Conservation (phyloP, 352 stramenopile genomes). For the Aphanomyces euteiches region DNA sequence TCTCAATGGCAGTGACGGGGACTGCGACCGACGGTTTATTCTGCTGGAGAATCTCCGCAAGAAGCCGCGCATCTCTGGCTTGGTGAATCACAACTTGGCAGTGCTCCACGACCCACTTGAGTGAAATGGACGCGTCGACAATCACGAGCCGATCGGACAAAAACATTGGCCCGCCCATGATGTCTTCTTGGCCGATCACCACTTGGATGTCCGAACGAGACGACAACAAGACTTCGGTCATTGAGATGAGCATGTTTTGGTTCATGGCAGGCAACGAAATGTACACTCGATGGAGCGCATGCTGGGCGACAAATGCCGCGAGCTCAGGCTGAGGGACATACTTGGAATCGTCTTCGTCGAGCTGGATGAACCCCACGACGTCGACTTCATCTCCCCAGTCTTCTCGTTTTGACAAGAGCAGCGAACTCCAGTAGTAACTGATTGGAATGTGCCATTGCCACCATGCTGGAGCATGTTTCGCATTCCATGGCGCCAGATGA, state of each 20-base stretch:
- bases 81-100: slow-evolving; percentile 16
- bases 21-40: slow-evolving; percentile 9
- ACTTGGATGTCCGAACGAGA: neutral
- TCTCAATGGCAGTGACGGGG: slow-evolving; percentile 15
- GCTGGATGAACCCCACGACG: slow-evolving; percentile 52
- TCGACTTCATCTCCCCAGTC: slow-evolving; percentile 60
- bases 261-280: neutral
- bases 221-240: neutral
- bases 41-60: slow-evolving; percentile 1
- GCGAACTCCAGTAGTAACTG: slow-evolving; percentile 64
- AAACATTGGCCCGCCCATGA: neutral
- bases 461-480: neutral
- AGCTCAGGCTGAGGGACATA: neutral
- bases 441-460: slow-evolving; percentile 54
- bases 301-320: neutral
- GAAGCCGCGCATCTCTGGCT: neutral
- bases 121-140: neutral
- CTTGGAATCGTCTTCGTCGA: neutral
- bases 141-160: slow-evolving; percentile 6
- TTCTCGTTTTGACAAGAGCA: slow-evolving; percentile 49
- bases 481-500: neutral
- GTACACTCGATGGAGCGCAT: neutral
- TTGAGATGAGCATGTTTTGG: neutral
- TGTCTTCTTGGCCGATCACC: neutral
- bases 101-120: slow-evolving; percentile 1